Conservation (phyloP, 2,329 filamentous ascomycete genomes). For the Trichoderma polysporum region DNA sequence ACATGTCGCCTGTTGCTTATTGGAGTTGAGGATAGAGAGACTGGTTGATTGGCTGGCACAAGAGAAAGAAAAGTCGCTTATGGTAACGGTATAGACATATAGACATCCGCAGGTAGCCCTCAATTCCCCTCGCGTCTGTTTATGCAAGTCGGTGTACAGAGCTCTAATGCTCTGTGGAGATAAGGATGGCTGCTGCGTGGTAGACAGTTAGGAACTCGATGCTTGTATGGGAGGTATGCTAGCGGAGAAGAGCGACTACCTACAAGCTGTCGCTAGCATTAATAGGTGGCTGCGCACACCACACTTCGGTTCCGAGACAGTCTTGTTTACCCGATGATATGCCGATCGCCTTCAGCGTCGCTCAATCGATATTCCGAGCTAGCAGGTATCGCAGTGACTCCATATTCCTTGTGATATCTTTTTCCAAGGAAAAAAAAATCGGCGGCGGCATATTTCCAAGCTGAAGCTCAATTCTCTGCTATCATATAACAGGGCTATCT, state of each 20-base stretch:
- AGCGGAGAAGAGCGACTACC: neutral
- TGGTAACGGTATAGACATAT: neutral
- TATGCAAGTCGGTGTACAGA: neutral
- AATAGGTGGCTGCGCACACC: neutral
- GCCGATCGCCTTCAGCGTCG: constrained; percentile 22
- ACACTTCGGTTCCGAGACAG: neutral
- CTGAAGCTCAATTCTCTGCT: constrained; percentile 12
- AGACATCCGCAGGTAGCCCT: neutral
- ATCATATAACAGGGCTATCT: neutral
- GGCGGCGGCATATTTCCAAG: constrained; percentile 9
- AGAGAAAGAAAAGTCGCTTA: neutral
- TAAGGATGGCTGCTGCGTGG: constrained; percentile 1
- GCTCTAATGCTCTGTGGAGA: neutral
- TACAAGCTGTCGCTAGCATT: neutral
- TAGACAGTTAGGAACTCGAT: neutral
- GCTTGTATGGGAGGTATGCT: neutral
- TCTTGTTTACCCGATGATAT: constrained; percentile 26
- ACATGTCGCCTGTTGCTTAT: constrained; percentile 45
- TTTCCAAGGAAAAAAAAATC: neutral
- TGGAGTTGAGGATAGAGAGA: neutral
- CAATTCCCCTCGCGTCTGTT: neutral
- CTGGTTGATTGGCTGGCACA: neutral
- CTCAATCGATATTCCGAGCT: constrained; percentile 25
- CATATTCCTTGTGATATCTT: constrained; percentile 20
- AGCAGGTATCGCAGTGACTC: constrained; percentile 15